A percentile compares a stretch with the other conserved stretches of the same genome.
These are phyloP conservation scores for Eragrostis nindensis DNA, from an alignment of 176 grass and related monocot genomes.

Conservation along the genomic window DNA sequence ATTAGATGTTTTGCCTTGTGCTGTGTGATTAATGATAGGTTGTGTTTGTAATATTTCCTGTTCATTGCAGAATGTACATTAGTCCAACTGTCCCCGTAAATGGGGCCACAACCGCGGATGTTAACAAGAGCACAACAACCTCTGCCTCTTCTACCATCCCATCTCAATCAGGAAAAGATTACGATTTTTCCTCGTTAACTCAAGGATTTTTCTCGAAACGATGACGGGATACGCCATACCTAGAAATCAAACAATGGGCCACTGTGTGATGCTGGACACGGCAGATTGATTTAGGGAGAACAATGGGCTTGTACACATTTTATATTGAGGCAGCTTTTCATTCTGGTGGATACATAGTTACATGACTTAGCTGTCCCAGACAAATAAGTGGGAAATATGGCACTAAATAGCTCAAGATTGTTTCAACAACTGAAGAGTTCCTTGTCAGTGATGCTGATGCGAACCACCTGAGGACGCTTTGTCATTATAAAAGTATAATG, in stretches of 20 bases:
- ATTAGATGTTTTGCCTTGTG: not conserved
- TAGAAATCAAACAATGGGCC: constrained; percentile 3
- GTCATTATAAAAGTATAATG: constrained; percentile 37
- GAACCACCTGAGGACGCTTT: constrained; percentile 13
- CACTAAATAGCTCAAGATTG: constrained; percentile 40
- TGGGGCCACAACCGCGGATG: constrained; percentile 36
- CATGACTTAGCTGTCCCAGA: constrained; percentile 39
- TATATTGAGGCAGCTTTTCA: constrained; percentile 37
- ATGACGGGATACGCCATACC: constrained; percentile 43
- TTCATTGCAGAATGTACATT: constrained; percentile 56
- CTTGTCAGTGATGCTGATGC: constrained; percentile 31
- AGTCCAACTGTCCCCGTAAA: constrained; percentile 51
- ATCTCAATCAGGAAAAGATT: constrained; percentile 70
- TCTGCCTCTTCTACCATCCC: constrained; percentile 54
- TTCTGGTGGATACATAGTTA: constrained; percentile 49
- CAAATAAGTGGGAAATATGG: constrained; percentile 30
- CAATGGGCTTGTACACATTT: constrained; percentile 23
- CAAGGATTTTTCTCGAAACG: constrained; percentile 82
- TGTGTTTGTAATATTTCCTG: constrained; percentile 12
- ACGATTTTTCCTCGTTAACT: constrained; percentile 94
- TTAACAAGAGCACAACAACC: constrained; percentile 47
- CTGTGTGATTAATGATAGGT: not conserved
- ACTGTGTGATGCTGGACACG: not conserved
- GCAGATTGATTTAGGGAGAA: constrained; percentile 33
- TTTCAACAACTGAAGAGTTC: constrained; percentile 45